These are phyloP conservation scores for Tetrahymena malaccensis DNA, from an alignment of 73 alveolate species.

Conservation along the genomic window DNA sequence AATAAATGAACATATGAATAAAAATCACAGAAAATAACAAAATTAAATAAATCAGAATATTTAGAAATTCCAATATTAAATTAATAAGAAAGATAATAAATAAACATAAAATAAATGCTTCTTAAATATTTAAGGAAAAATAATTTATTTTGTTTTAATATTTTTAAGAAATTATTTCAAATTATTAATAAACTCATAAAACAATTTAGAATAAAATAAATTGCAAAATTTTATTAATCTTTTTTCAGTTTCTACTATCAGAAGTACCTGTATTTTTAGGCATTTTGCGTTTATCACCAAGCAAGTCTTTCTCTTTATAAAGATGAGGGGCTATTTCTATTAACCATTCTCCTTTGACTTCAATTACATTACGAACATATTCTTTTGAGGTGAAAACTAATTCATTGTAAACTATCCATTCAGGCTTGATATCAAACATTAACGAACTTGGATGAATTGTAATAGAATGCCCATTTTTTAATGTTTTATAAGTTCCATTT, in stretches of 20 bases:
- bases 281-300: background rate
- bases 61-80: too few species aligned
- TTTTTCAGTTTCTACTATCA: background rate
- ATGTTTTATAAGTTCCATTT: conserved; percentile 93
- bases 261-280: background rate
- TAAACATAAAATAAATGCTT: too few species aligned
- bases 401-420: conserved; percentile 95
- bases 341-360: conserved; percentile 96
- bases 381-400: conserved; percentile 96
- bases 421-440: conserved; percentile 74
- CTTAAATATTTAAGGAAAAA: too few species aligned
- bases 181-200: too few species aligned
- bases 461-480: conserved; percentile 90
- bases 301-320: conserved; percentile 37
- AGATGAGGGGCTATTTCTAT: conserved; percentile 96
- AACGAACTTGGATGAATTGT: conserved; percentile 79
- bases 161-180: too few species aligned
- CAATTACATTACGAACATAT: conserved; percentile 93
- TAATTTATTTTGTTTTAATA: too few species aligned
- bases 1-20: too few species aligned
- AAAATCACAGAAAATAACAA: background rate
- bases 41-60: too few species aligned
- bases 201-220: too few species aligned
- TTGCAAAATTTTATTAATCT: background rate
- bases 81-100: too few species aligned